Conservation (phyloP, 768 basidiomycete genomes). For the Lactarius hatsudake region DNA sequence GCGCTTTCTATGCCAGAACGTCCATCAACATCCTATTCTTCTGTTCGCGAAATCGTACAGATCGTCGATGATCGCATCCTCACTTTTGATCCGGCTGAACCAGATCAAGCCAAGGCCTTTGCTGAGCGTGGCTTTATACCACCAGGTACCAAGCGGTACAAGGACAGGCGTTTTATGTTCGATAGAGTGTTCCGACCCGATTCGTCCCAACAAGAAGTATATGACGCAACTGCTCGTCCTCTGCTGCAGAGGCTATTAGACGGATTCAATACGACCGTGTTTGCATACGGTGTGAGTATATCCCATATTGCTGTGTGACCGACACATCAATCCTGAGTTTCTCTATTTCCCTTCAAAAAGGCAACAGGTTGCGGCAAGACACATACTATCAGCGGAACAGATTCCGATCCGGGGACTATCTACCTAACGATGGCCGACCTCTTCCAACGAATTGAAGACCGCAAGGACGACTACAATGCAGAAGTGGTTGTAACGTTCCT, state of each 20-base stretch:
- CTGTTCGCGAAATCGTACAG: conserved; percentile 76
- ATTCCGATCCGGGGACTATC: conserved; percentile 86
- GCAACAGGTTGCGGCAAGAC: conserved; percentile 99
- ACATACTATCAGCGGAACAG: conserved; percentile 95
- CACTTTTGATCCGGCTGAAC: conserved; percentile 94
- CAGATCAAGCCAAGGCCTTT: conserved; percentile 75
- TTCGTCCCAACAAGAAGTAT: conserved; percentile 82
- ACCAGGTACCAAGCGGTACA: conserved; percentile 89
- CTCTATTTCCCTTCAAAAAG: conserved; percentile 40
- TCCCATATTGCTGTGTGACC: conserved; percentile 1
- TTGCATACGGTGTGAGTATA: conserved; percentile 90
- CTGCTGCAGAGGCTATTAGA: conserved; percentile 85
- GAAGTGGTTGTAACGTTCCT: conserved; percentile 93
- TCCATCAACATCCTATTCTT: conserved; percentile 49
- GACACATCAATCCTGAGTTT: conserved; percentile 4
- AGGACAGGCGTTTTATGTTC: conserved; percentile 96
- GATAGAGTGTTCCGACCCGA: conserved; percentile 87
- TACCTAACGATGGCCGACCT: conserved; percentile 97
- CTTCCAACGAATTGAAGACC: conserved; percentile 88
- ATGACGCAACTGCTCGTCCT: conserved; percentile 80
- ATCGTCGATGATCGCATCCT: conserved; percentile 93
- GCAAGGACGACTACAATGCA: conserved; percentile 78
- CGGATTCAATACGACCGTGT: conserved; percentile 96
- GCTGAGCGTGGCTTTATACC: conserved; percentile 82
- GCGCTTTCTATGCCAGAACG: conserved; percentile 67